phyloP scores from a whole-genome alignment of 176 grass and related monocot genomes.

The Phragmites australis region DNA sequence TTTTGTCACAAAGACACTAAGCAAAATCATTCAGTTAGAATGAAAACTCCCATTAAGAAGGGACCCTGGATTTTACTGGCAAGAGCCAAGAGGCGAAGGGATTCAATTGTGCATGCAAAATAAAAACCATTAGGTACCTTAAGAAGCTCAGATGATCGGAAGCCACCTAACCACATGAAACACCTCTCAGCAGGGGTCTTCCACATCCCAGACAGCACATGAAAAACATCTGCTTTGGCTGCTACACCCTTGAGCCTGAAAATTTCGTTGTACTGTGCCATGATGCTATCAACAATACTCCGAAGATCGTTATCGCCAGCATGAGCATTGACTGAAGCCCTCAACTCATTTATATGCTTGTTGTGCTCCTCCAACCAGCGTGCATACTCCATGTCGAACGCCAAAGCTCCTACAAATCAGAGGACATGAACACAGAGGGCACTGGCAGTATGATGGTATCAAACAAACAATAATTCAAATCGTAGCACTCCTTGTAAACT shows the following conservation, averaged over 20 bases:
- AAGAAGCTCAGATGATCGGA: conserved; percentile 89
- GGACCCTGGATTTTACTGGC: not conserved
- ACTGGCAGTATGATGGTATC: conserved; percentile 22
- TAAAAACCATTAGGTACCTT: conserved; percentile 55
- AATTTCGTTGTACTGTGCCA: conserved; percentile 79
- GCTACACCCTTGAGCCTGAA: conserved; percentile 86
- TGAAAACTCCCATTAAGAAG: not conserved
- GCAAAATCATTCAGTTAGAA: not conserved
- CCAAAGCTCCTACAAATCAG: conserved; percentile 70
- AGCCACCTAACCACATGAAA: conserved; percentile 96
- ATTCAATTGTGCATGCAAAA: conserved; percentile 25
- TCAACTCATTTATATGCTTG: conserved; percentile 72
- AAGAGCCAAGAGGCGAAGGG: not conserved
- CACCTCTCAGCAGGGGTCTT: conserved; percentile 96
- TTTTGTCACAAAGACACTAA: not conserved
- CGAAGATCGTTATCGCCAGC: conserved; percentile 60
- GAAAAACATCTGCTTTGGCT: conserved; percentile 88
- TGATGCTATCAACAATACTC: conserved; percentile 62
- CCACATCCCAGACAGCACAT: conserved; percentile 95
- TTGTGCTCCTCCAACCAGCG: conserved; percentile 87
- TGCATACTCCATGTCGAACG: conserved; percentile 88
- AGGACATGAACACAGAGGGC: conserved; percentile 26
- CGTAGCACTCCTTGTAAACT: conserved; percentile 3
- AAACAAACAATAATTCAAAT: not conserved
- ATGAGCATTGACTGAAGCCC: conserved; percentile 66